These are phyloP conservation scores for Wickerhamiella pararugosa DNA, from an alignment of 1,139 yeast genomes.

Conservation along the genomic window DNA sequence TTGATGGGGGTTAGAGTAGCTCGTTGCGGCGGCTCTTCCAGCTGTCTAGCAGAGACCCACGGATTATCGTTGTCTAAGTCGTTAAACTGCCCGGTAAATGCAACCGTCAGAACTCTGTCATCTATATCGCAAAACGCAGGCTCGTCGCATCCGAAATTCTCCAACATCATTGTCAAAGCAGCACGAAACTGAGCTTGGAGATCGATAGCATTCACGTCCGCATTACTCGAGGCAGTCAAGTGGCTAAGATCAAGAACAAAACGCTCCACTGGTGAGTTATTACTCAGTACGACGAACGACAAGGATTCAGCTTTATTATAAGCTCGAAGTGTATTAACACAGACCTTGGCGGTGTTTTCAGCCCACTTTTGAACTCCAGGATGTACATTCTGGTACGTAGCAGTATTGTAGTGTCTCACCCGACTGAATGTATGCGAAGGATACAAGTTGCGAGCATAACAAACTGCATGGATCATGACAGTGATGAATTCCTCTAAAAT, in stretches of 20 bases:
- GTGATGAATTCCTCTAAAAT: conserved; percentile 24
- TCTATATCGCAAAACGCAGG: background rate
- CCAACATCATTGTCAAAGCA: background rate
- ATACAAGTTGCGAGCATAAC: conserved; percentile 24
- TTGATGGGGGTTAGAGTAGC: conserved; percentile 18
- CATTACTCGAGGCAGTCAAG: conserved; percentile 12
- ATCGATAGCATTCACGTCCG: background rate
- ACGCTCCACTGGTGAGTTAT: conserved; percentile 19
- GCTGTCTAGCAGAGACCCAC: conserved; percentile 21
- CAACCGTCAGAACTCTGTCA: conserved; percentile 11
- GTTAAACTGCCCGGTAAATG: conserved; percentile 10
- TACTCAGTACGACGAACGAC: conserved; percentile 19
- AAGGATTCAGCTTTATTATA: conserved; percentile 16
- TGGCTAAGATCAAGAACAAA: conserved; percentile 22
- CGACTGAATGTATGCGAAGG: conserved; percentile 23
- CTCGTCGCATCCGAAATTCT: conserved; percentile 4
- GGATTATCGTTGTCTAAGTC: conserved; percentile 11
- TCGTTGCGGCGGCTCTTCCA: conserved; percentile 7
- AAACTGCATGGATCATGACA: conserved; percentile 23
- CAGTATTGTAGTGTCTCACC: conserved; percentile 23
- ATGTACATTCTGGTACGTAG: conserved; percentile 25
- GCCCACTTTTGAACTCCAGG: conserved; percentile 27
- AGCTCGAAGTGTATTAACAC: conserved; percentile 17
- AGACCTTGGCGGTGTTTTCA: conserved; percentile 20
- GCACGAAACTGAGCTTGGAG: conserved; percentile 4